phyloP scores from a whole-genome alignment of 225 moss, liverwort and hornwort species.

The Sphagnum contortum region DNA sequence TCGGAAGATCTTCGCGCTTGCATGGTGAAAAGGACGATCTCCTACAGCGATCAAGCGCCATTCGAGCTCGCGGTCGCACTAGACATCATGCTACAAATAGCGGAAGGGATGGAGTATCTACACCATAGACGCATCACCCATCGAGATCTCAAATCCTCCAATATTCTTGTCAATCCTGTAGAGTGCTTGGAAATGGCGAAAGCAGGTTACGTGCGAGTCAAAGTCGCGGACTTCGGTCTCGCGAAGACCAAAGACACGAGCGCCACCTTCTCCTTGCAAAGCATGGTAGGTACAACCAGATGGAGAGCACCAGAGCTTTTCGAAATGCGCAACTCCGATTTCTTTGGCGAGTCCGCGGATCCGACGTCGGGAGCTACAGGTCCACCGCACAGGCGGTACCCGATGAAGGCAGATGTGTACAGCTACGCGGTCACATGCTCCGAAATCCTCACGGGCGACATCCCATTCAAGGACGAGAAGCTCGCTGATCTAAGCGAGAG shows the following conservation, averaged over 20 bases:
- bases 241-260: not conserved
- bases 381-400: not conserved
- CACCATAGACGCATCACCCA: slow-evolving; percentile 10
- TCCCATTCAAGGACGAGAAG: not conserved
- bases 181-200: not conserved
- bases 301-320: slow-evolving; percentile 14
- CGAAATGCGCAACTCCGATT: not conserved
- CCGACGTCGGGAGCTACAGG: not conserved
- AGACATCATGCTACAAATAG: slow-evolving; percentile 17
- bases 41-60: not conserved
- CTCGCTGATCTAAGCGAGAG: not conserved
- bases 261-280: not conserved
- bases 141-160: slow-evolving; percentile 13
- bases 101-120: slow-evolving; percentile 16
- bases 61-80: not conserved
- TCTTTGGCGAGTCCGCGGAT: not conserved
- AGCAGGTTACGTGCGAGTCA: slow-evolving; percentile 1
- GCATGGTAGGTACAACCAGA: slow-evolving; percentile 1
- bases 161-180: slow-evolving; percentile 13
- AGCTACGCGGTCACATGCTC: slow-evolving; percentile 11
- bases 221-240: slow-evolving; percentile 20
- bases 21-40: not conserved
- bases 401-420: slow-evolving; percentile 5
- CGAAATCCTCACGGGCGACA: slow-evolving; percentile 3
- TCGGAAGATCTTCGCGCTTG: not conserved